Base-by-base conservation (phyloP, 2,329 filamentous ascomycete genomes). In the Metarhizium rileyi region DNA sequence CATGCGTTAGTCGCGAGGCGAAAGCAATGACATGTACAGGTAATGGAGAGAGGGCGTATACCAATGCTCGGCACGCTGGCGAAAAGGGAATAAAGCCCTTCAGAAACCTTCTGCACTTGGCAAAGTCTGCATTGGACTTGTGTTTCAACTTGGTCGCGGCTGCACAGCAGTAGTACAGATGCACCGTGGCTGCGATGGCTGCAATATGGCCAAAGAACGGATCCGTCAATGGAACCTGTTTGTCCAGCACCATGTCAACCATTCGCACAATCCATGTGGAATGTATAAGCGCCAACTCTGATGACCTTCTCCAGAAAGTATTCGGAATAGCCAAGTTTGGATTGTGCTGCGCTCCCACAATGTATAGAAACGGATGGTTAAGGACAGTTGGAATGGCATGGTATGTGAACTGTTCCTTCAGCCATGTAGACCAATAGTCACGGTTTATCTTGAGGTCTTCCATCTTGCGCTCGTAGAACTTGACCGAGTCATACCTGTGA, bases 301-400 rank as follows among this genome's bases (percentile, higher is more conserved):
- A 76, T 0, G 73, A 76, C 3, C 72, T 60, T 38, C 72, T 65
- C 75, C 75, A 78, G 50, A 78, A 78, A 0, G 72, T 74, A 49
- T 77, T 77, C 0, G 74, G 74, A 5, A 76, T 76, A 0, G 70
- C 70, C 26, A 76, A 57, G 44, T 76, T 76, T 3, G 70, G 66
- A 46, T 76, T 76, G 59, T 75, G 69, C 53, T 76, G 73, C 1
- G 74, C 72, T 3, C 71, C 72, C 12, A 75, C 66, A 14, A 76
- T 75, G 56, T 77, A 76, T 7, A 77, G 64, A 52, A 77, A 77
- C 0, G 74, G 74, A 49, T 77, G 74, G 54, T 77, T 77, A 33
- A 77, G 58, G 2, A 76, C 70, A 0, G 72, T 74, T 10, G 69
- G 66, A 44, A 77, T 76, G 12, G 68, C 68, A 46, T 77, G 74